These are phyloP conservation scores for Colletotrichum agaves DNA, from an alignment of 2,329 filamentous ascomycete genomes.

Conservation along the genomic window DNA sequence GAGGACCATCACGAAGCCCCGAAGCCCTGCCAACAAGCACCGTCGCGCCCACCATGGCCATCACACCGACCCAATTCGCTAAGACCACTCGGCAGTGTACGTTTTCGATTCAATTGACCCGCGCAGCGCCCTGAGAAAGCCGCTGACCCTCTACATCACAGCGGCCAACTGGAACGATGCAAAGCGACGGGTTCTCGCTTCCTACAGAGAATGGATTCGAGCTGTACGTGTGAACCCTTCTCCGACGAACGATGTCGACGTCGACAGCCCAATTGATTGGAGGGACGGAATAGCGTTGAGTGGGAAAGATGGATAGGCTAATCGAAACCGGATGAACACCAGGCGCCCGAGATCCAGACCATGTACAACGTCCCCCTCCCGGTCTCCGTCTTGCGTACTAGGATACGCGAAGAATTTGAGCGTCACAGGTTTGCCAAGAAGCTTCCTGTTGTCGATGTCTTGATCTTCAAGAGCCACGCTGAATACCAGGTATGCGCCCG, in stretches of 20 bases:
- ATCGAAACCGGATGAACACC: constrained; percentile 25
- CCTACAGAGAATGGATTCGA: constrained; percentile 96
- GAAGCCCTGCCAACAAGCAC: constrained; percentile 48
- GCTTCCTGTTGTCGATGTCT: constrained; percentile 85
- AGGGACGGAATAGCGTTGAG: not conserved
- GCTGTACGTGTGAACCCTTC: constrained; percentile 73
- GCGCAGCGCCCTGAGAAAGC: not conserved
- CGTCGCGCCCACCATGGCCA: constrained; percentile 74
- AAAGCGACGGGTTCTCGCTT: constrained; percentile 83
- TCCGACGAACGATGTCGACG: constrained; percentile 12
- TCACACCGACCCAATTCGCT: constrained; percentile 93
- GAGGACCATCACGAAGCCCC: constrained; percentile 39
- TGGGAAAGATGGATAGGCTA: not conserved
- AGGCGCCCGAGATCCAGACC: constrained; percentile 96
- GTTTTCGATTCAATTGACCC: constrained; percentile 46
- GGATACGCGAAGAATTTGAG: constrained; percentile 97
- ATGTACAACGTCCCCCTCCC: constrained; percentile 97
- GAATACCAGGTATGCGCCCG: constrained; percentile 83
- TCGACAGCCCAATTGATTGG: not conserved
- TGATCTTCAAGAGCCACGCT: constrained; percentile 89
- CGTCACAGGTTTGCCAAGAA: constrained; percentile 93
- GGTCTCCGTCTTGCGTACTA: constrained; percentile 87
- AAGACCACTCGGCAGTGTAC: constrained; percentile 81
- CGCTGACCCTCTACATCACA: constrained; percentile 58
- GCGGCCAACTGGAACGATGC: constrained; percentile 92